Base-by-base conservation (phyloP, 805 yeast genomes). In the Metschnikowia gelsemii region DNA sequence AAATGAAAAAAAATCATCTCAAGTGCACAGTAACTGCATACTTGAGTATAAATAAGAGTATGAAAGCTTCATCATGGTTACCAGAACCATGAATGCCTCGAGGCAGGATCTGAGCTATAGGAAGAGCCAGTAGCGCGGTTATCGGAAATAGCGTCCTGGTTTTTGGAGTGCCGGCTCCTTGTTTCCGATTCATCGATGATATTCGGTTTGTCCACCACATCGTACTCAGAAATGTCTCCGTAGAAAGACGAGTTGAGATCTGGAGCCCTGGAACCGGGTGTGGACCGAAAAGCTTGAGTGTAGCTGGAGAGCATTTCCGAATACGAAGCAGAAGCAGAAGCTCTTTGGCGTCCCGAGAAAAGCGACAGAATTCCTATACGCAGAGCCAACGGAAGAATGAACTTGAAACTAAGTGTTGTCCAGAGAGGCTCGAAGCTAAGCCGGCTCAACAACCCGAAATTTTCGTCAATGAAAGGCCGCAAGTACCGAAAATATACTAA, bases 151-250 rank as follows among this genome's bases (percentile, higher is more conserved):
- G 24, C 9, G 3, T 22, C 40, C 17, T 19, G 23, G 14, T 24
- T 26, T 11, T 3, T 18, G 18, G 35, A 12, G 13, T 14, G 30
- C 9, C 44, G 32, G 32, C 11, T 34, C 11, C 25, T 34, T 13
- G 31, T 3, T 16, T 26, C 44, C 9, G 27, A 20, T 5, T 40
- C 44, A 3, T 32, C 34, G 5, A 32, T 8, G 5, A 18, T 13
- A 6, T 20, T 18, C 8, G 44, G 44, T 16, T 30, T 35, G n/a
- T 40, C 44, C 24, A 77, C 75, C 20, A 77, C 57, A 42, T 75
- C 80, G 57, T 67, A 76, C 25, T 71, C 81, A 5, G 59, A 61
- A 11, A 35, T 44, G 8, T 46, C 49, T 8, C 33, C 43, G 14
- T 14, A 28, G 9, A 17, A 22, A 3, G 38, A 35, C 13, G 40